Conservation (phyloP, 805 yeast species). For the Babjeviella inositovora region DNA sequence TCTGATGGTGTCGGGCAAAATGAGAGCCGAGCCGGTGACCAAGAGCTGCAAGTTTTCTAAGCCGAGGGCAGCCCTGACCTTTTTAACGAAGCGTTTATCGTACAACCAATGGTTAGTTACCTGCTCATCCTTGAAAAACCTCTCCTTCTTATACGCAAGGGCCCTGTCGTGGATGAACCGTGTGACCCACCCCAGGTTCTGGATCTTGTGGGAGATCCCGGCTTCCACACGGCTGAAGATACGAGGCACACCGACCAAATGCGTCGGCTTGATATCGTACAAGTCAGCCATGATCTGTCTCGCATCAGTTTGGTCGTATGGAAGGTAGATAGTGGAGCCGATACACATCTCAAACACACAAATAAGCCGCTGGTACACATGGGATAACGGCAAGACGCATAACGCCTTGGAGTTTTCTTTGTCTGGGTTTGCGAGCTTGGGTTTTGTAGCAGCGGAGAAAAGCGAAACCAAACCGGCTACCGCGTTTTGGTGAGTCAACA, state of each 20-base stretch:
- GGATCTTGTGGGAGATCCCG: conserved; percentile 76
- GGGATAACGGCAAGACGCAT: conserved; percentile 45
- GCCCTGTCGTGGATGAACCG: no score
- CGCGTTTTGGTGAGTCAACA: conserved; percentile 47
- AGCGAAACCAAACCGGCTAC: conserved; percentile 75
- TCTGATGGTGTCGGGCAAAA: conserved; percentile 68
- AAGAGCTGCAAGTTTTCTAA: conserved; percentile 60
- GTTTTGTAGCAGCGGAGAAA: conserved; percentile 42
- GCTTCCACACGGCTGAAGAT: conserved; percentile 94
- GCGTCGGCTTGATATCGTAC: conserved; percentile 72
- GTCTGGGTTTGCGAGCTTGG: conserved; percentile 13
- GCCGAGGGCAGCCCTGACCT: conserved; percentile 88
- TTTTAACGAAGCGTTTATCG: conserved; percentile 68
- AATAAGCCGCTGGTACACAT: conserved; percentile 91
- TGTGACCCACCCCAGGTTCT: conserved; percentile 81
- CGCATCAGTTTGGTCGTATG: conserved; percentile 18
- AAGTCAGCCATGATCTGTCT: conserved; percentile 83
- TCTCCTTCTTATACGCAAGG: conserved; percentile 52
- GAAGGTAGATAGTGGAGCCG: conserved; percentile 37
- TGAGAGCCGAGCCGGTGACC: conserved; percentile 82
- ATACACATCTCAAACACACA: conserved; percentile 89
- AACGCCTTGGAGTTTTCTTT: conserved; percentile 20
- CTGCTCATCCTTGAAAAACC: conserved; percentile 8
- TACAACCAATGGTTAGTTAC: conserved; percentile 15
- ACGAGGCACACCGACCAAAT: conserved; percentile 98